Conservation (phyloP, 345 rosid genomes). For the Passiflora organensis region DNA sequence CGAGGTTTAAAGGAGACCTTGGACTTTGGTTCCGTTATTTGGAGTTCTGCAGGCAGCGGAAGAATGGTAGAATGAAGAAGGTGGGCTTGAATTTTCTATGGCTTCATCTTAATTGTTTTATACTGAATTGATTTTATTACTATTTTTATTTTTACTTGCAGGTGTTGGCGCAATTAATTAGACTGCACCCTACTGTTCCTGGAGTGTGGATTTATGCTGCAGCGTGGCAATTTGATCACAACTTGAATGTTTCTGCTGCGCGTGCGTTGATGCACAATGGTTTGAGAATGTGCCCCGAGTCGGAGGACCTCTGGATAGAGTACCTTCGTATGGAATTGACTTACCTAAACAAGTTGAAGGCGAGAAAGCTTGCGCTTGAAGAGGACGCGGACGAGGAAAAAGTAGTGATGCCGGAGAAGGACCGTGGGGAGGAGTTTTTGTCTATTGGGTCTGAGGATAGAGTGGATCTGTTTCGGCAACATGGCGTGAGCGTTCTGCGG, state of each 20-base stretch:
- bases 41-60: slow-evolving; percentile 68
- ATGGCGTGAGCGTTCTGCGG: slow-evolving; percentile 55
- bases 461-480: slow-evolving; percentile 52
- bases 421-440: slow-evolving; percentile 21
- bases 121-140: neutral
- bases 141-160: slow-evolving; percentile 14
- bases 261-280: slow-evolving; percentile 93
- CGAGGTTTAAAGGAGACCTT: slow-evolving; percentile 77
- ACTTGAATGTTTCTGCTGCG: slow-evolving; percentile 71
- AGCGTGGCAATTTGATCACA: slow-evolving; percentile 89
- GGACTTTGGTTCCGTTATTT: slow-evolving; percentile 81
- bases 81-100: slow-evolving; percentile 20
- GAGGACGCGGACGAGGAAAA: slow-evolving; percentile 51
- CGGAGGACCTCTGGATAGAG: slow-evolving; percentile 91
- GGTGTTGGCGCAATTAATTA: slow-evolving; percentile 74
- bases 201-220: slow-evolving; percentile 97
- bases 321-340: slow-evolving; percentile 91
- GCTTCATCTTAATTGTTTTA: neutral
- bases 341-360: slow-evolving; percentile 76
- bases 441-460: slow-evolving; percentile 37
- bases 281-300: slow-evolving; percentile 64
- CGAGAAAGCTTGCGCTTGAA: slow-evolving; percentile 73
- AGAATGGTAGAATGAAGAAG: slow-evolving; percentile 86
- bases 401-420: slow-evolving; percentile 50
- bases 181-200: slow-evolving; percentile 80